Percentiles rank a stretch among this genome's conserved stretches.
phyloP scores from a whole-genome alignment of 2,329 filamentous ascomycete species.

The Colletotrichum higginsianum region DNA sequence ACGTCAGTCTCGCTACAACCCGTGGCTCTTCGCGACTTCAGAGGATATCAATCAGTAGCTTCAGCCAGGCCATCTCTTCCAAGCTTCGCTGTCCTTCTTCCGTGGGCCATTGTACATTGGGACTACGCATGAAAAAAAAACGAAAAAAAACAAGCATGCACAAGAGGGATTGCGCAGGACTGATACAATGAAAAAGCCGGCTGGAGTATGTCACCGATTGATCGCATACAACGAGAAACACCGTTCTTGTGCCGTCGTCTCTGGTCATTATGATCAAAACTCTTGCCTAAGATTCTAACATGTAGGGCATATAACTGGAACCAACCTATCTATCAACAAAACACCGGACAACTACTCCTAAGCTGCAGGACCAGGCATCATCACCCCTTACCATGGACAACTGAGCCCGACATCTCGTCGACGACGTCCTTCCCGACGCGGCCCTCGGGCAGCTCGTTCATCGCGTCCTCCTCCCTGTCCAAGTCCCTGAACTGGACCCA shows the following conservation, averaged over 20 bases:
- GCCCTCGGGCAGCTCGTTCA: slow-evolving; percentile 70
- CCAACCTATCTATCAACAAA: background rate
- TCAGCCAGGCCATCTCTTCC: too few species aligned
- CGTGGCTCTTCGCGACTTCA: too few species aligned
- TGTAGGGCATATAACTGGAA: background rate
- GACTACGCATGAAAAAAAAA: too few species aligned
- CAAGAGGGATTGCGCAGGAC: background rate
- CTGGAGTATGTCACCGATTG: background rate
- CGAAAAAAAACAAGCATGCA: background rate
- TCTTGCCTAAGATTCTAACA: background rate
- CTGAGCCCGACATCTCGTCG: background rate
- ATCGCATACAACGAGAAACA: background rate
- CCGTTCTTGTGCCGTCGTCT: too few species aligned
- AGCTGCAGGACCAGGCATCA: background rate
- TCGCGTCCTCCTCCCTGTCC: slow-evolving; percentile 75
- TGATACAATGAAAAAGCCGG: background rate
- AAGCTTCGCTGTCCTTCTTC: too few species aligned
- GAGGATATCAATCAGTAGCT: too few species aligned
- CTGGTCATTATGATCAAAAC: background rate
- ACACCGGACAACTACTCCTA: too few species aligned
- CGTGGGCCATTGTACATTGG: too few species aligned
- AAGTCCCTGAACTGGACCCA: slow-evolving; percentile 76
- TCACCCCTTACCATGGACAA: background rate
- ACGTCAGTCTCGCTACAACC: background rate
- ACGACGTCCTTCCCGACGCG: slow-evolving; percentile 23